Base-by-base conservation (phyloP, 1,284 basidiomycete genomes). In the Moesziomyces sp. region DNA sequence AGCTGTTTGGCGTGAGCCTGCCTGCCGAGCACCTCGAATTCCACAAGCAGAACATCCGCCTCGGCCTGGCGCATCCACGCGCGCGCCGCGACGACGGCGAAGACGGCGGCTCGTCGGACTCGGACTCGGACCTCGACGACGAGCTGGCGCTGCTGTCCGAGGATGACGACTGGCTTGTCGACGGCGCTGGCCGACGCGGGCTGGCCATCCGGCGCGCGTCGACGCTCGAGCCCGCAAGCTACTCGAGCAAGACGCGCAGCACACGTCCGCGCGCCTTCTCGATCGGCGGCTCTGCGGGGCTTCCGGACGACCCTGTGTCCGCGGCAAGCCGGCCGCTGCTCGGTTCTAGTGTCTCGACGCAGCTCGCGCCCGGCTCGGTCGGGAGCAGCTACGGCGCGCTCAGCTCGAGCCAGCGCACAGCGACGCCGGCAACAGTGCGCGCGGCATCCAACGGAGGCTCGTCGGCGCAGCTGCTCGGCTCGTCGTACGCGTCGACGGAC, bases 21-120 rank as follows among this genome's bases (percentile, higher is more conserved):
- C 82, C 82, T 5, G 75, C 77, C 5, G 82, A 83, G 64, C 82
- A 83, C 45, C 67, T 83, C 1, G 81, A 72, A 6, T 83, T 75
- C 51, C 81, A 81, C 66, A 73, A 77, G 58, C 74, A 78, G 58
- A 83, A 83, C 58, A 83, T 83, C 57, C 74, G 79, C 1, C 67
- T 83, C 5, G 82, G 82, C 46, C 74, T 83, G 18, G 74, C 82
- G 3, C 82, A 83, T 58, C 82, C 82, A 3, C 74, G 79, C 30
- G 73, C 81, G 10, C 61, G 67, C 19, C 58, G 70, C 19, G 58
- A 56, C 42, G 77, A 79, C 19, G 69, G 52, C n/a, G 74, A 77
- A 23, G 54, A 50, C 21, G 75, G 77, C 33, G 58, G 35, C 21
- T 62, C 72, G 19, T 71, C 67, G 30, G 78, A 78, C 23, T 58